Conservation (phyloP, 768 basidiomycete species). For the Tremella fuciformis region DNA sequence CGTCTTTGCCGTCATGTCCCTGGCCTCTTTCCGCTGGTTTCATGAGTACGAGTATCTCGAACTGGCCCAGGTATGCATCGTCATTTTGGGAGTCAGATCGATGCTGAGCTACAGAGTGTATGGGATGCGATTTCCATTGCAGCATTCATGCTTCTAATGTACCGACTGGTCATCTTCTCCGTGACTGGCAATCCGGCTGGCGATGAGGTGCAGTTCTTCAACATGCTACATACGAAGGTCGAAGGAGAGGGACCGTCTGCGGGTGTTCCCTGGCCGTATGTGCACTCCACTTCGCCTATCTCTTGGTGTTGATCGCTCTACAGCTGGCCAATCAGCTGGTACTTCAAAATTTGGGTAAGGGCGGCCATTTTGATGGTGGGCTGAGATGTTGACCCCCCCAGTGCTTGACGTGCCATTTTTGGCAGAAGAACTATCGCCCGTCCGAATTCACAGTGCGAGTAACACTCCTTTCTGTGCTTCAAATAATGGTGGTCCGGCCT, state of each 20-base stretch:
- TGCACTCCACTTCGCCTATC: neutral
- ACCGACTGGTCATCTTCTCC: conserved; percentile 3
- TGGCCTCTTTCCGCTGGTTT: neutral
- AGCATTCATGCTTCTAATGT: neutral
- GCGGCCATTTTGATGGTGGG: neutral
- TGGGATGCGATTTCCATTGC: conserved; percentile 4
- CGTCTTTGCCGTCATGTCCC: neutral
- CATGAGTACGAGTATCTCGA: conserved; percentile 2
- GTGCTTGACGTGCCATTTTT: conserved; percentile 4
- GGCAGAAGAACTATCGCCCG: neutral
- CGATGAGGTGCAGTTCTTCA: neutral
- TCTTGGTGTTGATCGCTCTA: too few relatives aligned
- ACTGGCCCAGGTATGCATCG: neutral
- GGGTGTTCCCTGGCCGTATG: neutral
- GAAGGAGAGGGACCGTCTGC: neutral
- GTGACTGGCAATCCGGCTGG: neutral
- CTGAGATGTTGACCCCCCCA: neutral
- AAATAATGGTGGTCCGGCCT: neutral
- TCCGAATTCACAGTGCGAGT: neutral
- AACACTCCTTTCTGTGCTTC: neutral
- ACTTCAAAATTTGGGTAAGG: conserved; percentile 1
- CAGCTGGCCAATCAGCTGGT: conserved; percentile 1
- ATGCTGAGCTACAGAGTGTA: neutral
- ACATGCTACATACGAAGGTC: neutral
- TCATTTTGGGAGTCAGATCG: neutral